These are phyloP conservation scores for Botrytis medusae DNA, from an alignment of 2,329 filamentous ascomycete genomes.

Conservation along the genomic window DNA sequence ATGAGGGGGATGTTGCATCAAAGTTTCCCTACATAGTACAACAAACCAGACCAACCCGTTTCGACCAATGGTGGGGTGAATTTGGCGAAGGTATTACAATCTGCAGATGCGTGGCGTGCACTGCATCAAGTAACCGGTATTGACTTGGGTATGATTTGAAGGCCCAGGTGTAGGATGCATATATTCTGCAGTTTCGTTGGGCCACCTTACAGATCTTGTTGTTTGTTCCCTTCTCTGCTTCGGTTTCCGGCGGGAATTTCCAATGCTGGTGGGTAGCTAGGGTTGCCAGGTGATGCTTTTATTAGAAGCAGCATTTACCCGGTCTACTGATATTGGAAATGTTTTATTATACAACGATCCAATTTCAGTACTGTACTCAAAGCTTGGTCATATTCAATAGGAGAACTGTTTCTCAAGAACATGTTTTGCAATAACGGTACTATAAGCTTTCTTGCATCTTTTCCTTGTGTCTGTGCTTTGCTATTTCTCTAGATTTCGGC, in stretches of 20 bases:
- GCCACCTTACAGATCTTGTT: conserved; percentile 3
- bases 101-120: conserved; percentile 8
- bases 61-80: conserved; percentile 1
- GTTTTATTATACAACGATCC: neutral
- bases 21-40: neutral
- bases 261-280: neutral
- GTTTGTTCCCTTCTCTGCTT: neutral
- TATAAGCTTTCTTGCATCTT: neutral
- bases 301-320: neutral
- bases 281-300: conserved; percentile 10
- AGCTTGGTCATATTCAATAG: neutral
- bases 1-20: conserved; percentile 3
- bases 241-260: neutral
- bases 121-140: conserved; percentile 5
- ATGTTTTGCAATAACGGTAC: neutral
- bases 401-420: neutral
- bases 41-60: neutral
- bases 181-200: neutral
- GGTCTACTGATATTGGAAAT: neutral
- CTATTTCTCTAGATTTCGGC: neutral
- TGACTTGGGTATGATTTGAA: neutral
- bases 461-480: neutral
- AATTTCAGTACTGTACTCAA: neutral
- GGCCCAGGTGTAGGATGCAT: neutral
- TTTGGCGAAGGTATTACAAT: neutral